Conservation (phyloP, 192 early-diverging fungal genomes). For the Spizellomyces sp. region DNA sequence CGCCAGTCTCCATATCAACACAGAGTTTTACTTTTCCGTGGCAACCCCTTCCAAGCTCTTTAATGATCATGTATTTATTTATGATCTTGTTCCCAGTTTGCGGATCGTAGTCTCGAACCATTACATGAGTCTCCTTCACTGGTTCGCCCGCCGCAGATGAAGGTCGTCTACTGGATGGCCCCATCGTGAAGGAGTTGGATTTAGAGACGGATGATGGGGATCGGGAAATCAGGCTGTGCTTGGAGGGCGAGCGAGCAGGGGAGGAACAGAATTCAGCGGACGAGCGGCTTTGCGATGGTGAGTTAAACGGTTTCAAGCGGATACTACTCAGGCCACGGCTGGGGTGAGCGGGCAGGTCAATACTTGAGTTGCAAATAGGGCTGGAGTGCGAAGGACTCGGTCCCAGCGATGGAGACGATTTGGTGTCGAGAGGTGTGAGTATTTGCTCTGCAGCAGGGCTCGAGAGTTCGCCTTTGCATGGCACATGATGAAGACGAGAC, state of each 20-base stretch:
- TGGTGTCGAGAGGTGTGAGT: too few species aligned
- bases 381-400: neutral
- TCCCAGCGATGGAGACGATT: too few species aligned
- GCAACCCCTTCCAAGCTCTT: constrained; percentile 88
- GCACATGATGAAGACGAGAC: too few species aligned
- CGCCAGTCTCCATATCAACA: constrained; percentile 76
- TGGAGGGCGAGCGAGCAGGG: constrained; percentile 11
- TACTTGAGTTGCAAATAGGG: neutral
- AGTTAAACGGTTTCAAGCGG: neutral
- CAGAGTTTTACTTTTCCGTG: constrained; percentile 97
- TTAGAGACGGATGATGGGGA: constrained; percentile 14
- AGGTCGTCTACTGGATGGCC: constrained; percentile 10
- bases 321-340: neutral
- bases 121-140: constrained; percentile 82
- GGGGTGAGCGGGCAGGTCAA: neutral
- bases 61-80: constrained; percentile 91
- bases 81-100: constrained; percentile 91
- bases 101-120: constrained; percentile 83
- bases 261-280: neutral
- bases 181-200: constrained; percentile 5
- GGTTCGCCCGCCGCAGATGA: constrained; percentile 16
- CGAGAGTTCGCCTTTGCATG: too few species aligned
- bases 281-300: neutral
- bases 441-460: too few species aligned
- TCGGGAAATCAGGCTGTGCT: constrained; percentile 10